Conservation (phyloP, 2,329 filamentous ascomycete genomes). For the Cladosporium oxysporum region DNA sequence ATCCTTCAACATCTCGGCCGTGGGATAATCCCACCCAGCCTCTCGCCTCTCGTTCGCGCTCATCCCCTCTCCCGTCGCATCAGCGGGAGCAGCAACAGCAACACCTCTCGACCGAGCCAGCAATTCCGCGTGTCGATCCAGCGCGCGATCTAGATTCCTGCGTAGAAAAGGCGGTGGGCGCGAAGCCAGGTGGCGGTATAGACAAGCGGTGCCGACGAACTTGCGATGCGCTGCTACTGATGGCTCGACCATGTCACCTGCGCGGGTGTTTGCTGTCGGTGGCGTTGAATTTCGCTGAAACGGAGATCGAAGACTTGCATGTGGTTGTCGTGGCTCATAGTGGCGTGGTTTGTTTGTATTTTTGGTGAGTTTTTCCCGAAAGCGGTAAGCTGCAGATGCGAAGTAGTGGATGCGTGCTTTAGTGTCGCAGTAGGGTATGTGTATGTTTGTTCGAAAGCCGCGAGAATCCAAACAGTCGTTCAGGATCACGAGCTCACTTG, state of each 20-base stretch:
- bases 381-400: slow-evolving; percentile 5
- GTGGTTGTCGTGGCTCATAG: slow-evolving; percentile 1
- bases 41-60: slow-evolving; percentile 18
- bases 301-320: slow-evolving; percentile 8
- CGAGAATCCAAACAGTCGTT: neutral
- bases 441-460: neutral
- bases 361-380: neutral
- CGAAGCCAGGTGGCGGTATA: slow-evolving; percentile 22
- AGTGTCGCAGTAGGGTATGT: neutral
- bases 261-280: neutral
- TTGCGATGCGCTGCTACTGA: slow-evolving; percentile 20
- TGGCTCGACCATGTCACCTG: slow-evolving; percentile 25
- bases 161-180: slow-evolving; percentile 30
- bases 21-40: slow-evolving; percentile 33
- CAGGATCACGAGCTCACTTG: neutral
- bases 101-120: slow-evolving; percentile 17
- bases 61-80: slow-evolving; percentile 14
- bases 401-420: neutral
- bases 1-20: slow-evolving; percentile 32
- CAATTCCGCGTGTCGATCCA: slow-evolving; percentile 33
- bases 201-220: slow-evolving; percentile 23
- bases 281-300: neutral
- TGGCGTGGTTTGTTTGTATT: neutral
- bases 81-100: slow-evolving; percentile 5
- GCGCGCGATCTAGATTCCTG: slow-evolving; percentile 34